phyloP scores from a whole-genome alignment of 139 green algal genomes.

The Auxenochlorella protothecoides region DNA sequence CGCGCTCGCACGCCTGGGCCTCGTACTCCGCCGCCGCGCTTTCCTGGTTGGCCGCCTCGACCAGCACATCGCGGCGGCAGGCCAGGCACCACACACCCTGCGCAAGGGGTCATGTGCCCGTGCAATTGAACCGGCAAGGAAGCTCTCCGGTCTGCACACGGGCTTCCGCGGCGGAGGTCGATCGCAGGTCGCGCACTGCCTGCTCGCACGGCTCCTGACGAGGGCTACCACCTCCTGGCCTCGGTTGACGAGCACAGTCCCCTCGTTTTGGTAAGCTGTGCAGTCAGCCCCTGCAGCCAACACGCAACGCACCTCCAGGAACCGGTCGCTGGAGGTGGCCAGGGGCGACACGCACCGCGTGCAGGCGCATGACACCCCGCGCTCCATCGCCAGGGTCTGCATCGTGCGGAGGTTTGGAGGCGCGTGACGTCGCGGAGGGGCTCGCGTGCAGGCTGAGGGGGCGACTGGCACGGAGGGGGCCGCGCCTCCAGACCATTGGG shows the following conservation, averaged over 20 bases:
- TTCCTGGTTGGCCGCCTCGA: slow-evolving; percentile 9
- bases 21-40: slow-evolving; percentile 2
- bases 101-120: background rate
- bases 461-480: background rate
- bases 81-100: slow-evolving; percentile 18
- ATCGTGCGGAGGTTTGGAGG: background rate
- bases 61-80: slow-evolving; percentile 14
- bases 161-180: no score
- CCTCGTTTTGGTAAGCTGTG: no score
- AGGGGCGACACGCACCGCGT: slow-evolving; percentile 11
- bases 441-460: background rate
- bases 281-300: background rate
- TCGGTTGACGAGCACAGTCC: no score
- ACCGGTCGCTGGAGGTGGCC: slow-evolving; percentile 11
- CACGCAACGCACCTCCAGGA: slow-evolving; percentile 9
- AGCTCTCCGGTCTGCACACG: no score
- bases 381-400: background rate
- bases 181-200: no score
- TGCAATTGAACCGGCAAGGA: no score
- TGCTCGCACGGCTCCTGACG: no score
- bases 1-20: background rate
- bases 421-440: background rate
- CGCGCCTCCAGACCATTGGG: background rate
- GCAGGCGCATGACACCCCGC: slow-evolving; percentile 12
- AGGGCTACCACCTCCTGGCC: no score